Percentiles rank a stretch among this genome's conserved stretches.
phyloP scores from a whole-genome alignment of 106 monocot genomes.

The Allium sativum region DNA sequence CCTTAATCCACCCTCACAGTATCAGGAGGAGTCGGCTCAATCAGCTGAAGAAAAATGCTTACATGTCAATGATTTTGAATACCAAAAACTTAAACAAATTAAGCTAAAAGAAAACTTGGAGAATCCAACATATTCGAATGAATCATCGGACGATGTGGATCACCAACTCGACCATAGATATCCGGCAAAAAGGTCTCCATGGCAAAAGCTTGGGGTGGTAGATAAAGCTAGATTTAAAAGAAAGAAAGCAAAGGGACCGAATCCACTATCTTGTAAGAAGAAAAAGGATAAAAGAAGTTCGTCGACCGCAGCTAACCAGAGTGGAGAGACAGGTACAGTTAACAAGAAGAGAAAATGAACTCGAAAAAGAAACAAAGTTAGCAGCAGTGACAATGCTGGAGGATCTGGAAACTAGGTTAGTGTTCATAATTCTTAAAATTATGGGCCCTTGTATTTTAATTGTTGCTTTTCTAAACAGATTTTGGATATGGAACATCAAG shows the following conservation, averaged over 20 bases:
- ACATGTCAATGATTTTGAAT: constrained; percentile 56
- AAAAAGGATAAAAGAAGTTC: too few relatives aligned
- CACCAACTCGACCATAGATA: constrained; percentile 1
- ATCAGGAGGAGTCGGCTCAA: constrained; percentile 64
- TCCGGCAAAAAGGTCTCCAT: neutral
- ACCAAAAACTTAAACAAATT: constrained; percentile 32
- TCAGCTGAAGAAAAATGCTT: constrained; percentile 64
- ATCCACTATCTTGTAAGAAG: too few relatives aligned
- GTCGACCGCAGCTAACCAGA: too few relatives aligned
- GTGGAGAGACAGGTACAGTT: too few relatives aligned
- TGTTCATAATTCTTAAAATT: too few relatives aligned
- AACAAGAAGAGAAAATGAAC: too few relatives aligned
- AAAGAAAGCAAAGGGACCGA: constrained; percentile 87
- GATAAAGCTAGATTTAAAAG: constrained; percentile 75
- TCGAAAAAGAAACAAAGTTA: too few relatives aligned
- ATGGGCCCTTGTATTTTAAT: too few relatives aligned
- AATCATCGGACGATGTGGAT: neutral
- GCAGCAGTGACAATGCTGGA: too few relatives aligned
- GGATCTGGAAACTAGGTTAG: too few relatives aligned
- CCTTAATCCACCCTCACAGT: constrained; percentile 61
- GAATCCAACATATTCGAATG: neutral
- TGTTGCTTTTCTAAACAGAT: too few relatives aligned
- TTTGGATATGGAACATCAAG: too few relatives aligned
- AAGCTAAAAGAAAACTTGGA: constrained; percentile 14
- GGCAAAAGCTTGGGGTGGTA: constrained; percentile 15